These are phyloP conservation scores for Nothopassalora personata DNA, from an alignment of 2,329 filamentous ascomycete species.

Conservation along the genomic window DNA sequence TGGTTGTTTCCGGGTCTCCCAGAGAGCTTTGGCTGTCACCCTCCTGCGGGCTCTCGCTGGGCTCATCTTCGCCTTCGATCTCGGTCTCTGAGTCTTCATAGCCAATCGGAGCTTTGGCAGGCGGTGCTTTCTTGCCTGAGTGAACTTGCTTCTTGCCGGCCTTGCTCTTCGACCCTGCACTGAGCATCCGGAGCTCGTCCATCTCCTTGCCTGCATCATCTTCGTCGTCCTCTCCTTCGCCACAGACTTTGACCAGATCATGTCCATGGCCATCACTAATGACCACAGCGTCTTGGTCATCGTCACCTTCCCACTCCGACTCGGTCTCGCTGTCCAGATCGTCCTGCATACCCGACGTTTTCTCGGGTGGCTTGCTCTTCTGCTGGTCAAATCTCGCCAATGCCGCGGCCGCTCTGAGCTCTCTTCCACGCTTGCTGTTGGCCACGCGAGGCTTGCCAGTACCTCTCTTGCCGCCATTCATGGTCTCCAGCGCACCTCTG, in stretches of 20 bases:
- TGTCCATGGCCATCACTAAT: slow-evolving; percentile 60
- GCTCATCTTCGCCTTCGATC: slow-evolving; percentile 21
- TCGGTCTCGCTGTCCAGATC: slow-evolving; percentile 48
- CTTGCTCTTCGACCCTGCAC: slow-evolving; percentile 11
- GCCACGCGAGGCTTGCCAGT: slow-evolving; percentile 68
- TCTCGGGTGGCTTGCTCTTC: slow-evolving; percentile 36
- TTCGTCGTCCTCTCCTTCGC: slow-evolving; percentile 55
- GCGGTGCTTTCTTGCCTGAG: background rate
- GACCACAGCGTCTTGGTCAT: slow-evolving; percentile 46
- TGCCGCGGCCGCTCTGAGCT: slow-evolving; percentile 70
- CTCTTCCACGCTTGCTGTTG: slow-evolving; percentile 66
- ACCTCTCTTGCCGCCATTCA: slow-evolving; percentile 47
- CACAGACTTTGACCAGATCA: slow-evolving; percentile 68
- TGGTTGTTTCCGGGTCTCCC: slow-evolving; percentile 15
- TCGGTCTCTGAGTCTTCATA: slow-evolving; percentile 27
- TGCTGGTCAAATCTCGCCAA: slow-evolving; percentile 62
- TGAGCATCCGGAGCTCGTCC: slow-evolving; percentile 56
- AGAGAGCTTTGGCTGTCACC: background rate
- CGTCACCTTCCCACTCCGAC: slow-evolving; percentile 36
- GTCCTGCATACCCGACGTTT: slow-evolving; percentile 28
- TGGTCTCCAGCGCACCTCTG: slow-evolving; percentile 61
- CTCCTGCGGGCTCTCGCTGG: background rate
- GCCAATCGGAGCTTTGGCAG: slow-evolving; percentile 2
- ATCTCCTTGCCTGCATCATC: slow-evolving; percentile 58
- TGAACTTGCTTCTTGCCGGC: background rate